Base-by-base conservation (phyloP, 495 filamentous ascomycete species). In the Glarea lozoyensis region DNA sequence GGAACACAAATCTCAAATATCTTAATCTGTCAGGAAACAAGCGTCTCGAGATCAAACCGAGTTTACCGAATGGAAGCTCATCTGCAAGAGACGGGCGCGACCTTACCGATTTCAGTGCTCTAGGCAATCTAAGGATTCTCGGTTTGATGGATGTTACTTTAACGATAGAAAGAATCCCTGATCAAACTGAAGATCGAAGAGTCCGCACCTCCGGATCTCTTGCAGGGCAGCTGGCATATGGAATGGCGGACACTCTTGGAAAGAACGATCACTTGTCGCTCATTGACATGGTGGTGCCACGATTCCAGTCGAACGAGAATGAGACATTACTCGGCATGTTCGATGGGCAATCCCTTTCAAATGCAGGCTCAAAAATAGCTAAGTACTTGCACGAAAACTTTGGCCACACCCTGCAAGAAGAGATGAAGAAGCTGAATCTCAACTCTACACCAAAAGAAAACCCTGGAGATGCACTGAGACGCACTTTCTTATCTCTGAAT, bases 111-210 rank as follows among this genome's bases (percentile, higher is more conserved):
- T 99, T 99, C 61, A 85, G 77, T 48, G 82, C 82, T 6, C 72
- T 99, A 15, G 66, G 67, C n/a, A 86, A 94, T 57, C 76, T 99
- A 21, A 74, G 92, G 10, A 78, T 97, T 24, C 72, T 98, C 34
- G 92, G 92, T 3, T 63, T 99, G 49, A 99, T 99, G 87, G 92
- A 99, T 66, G 92, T 99, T 13, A 99, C 92, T 1, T 75, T 97
- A 40, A 89, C 82, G 12, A 87, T 90, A 41, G 85, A 87, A 4
- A 93, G 81, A 24, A 88, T 94, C 38, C 92, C 93, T 2, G 92
- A 99, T 52, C 81, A 95, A 56, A 92, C 78, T 29, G 90, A 96
- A 56, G 93, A 99, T 65, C 82, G 90, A 36, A 80, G 92, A 70
- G 87, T 99, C 37, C 75, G 92, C 50, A 95, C 92, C 13, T 93